Evolutionary conservation across 2,329 filamentous ascomycete species (phyloP).

Genomic region (Curvularia eragrostidis): DNA sequence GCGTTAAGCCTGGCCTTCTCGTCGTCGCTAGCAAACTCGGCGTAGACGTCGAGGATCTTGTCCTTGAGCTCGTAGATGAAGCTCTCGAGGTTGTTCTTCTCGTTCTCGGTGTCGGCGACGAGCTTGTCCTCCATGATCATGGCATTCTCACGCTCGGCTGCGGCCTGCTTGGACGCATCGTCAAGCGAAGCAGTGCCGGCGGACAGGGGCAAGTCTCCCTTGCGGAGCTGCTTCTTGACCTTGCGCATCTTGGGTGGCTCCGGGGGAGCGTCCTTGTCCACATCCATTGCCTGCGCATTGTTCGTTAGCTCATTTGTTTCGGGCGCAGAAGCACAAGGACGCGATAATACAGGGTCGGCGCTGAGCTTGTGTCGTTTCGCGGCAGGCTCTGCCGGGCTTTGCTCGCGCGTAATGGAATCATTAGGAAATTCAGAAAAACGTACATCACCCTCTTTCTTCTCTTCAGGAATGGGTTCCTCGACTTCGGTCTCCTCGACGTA

Average conservation of each 20-base stretch:
- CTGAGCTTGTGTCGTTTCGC: slow-evolving; percentile 44
- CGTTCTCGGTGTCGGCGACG: slow-evolving; percentile 96
- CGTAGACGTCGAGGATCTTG: slow-evolving; percentile 91
- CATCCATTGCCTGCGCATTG: slow-evolving; percentile 48
- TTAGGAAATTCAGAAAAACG: slow-evolving; percentile 54
- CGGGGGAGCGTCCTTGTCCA: slow-evolving; percentile 48
- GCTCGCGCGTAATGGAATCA: slow-evolving; percentile 32
- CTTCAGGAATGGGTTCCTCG: slow-evolving; percentile 83
- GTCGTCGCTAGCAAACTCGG: slow-evolving; percentile 86
- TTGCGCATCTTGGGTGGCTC: slow-evolving; percentile 82
- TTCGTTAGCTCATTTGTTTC: slow-evolving; percentile 37
- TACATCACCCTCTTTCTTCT: slow-evolving; percentile 72
- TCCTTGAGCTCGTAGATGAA: slow-evolving; percentile 97
- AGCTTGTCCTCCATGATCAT: slow-evolving; percentile 99
- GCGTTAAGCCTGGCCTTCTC: slow-evolving; percentile 87
- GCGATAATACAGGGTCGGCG: slow-evolving; percentile 33
- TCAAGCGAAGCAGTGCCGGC: slow-evolving; percentile 84
- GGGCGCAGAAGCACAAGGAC: slow-evolving; percentile 34
- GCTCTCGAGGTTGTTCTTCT: slow-evolving; percentile 99
- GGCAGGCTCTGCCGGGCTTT: slow-evolving; percentile 32
- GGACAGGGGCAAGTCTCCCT: slow-evolving; percentile 90
- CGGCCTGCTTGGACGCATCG: slow-evolving; percentile 66
- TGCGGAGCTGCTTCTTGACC: slow-evolving; percentile 99
- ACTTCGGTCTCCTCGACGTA: slow-evolving; percentile 98
- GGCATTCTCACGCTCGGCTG: slow-evolving; percentile 79